A percentile compares a stretch with the other conserved stretches of the same genome.
Conservation (phyloP, 1,139 yeast genomes). For the Geotrichum aggregatum region DNA sequence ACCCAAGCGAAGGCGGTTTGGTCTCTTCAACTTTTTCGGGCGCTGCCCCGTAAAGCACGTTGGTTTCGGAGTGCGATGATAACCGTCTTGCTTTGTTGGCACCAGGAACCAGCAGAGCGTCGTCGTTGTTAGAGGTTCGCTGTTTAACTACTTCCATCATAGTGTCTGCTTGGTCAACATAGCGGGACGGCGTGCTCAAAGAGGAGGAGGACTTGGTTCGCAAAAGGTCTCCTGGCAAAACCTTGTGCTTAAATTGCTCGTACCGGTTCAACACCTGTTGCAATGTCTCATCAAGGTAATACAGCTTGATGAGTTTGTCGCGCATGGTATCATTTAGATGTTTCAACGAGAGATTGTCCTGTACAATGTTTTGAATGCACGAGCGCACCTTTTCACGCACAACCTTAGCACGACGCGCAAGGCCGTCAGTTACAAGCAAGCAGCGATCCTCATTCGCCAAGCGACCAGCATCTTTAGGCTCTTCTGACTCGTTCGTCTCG, state of each 20-base stretch:
- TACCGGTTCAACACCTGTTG: conserved; percentile 33
- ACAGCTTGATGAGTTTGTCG: conserved; percentile 33
- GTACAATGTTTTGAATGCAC: conserved; percentile 30
- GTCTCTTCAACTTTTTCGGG: conserved; percentile 1
- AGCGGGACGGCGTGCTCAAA: background rate
- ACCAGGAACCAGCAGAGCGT: no score
- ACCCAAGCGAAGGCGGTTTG: conserved; percentile 5
- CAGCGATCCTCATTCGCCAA: conserved; percentile 4
- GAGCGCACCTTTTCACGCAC: conserved; percentile 31
- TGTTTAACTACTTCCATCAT: background rate
- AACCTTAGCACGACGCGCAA: conserved; percentile 32
- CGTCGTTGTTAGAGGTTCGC: background rate
- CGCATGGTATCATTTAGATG: conserved; percentile 5
- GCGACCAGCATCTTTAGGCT: conserved; percentile 17
- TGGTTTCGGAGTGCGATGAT: background rate
- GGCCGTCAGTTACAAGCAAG: conserved; percentile 28
- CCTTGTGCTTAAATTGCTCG: conserved; percentile 17
- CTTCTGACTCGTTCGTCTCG: conserved; percentile 26
- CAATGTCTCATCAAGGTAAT: conserved; percentile 36
- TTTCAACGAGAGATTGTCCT: conserved; percentile 13
- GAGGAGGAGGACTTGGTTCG: background rate
- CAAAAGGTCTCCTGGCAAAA: background rate
- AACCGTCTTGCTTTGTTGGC: no score
- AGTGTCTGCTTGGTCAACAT: background rate
- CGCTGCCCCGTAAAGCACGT: background rate